phyloP scores from a whole-genome alignment of 495 filamentous ascomycete species.

The Apodospora peruviana region DNA sequence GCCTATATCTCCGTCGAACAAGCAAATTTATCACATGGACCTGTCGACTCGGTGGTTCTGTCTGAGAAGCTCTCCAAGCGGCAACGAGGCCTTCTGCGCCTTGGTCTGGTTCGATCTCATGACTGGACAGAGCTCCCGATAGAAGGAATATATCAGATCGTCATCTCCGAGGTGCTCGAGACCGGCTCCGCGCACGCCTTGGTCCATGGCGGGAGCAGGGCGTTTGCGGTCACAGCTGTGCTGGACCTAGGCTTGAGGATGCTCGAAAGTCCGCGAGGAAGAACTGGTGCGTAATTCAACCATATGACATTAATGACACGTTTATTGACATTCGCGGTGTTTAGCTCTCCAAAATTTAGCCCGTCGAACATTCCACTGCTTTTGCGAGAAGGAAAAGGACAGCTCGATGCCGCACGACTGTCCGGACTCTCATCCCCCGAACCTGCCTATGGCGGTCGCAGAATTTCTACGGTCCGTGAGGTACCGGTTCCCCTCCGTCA shows the following conservation, averaged over 20 bases:
- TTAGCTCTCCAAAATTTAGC: conserved; percentile 15
- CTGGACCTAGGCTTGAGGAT: conserved; percentile 18
- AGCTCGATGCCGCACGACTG: neutral
- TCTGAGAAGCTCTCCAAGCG: neutral
- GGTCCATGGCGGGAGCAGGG: conserved; percentile 9
- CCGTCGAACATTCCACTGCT: conserved; percentile 6
- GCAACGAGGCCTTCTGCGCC: neutral
- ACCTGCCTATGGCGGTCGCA: conserved; percentile 4
- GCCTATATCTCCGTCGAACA: neutral
- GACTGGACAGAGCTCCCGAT: neutral
- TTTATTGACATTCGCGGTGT: neutral
- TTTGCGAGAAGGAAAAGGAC: conserved; percentile 3
- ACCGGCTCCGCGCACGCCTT: conserved; percentile 1
- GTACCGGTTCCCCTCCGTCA: conserved; percentile 13
- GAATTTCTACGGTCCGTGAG: conserved; percentile 14
- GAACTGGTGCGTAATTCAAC: conserved; percentile 2
- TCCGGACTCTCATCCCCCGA: neutral
- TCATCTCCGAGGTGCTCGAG: conserved; percentile 15
- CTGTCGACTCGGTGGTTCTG: neutral
- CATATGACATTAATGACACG: neutral
- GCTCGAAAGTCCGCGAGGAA: conserved; percentile 13
- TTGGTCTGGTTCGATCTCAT: neutral
- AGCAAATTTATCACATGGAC: neutral
- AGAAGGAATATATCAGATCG: conserved; percentile 16
- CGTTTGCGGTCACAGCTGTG: conserved; percentile 12